Conservation (phyloP, 257 asterid genomes). For the Misopates orontium region DNA sequence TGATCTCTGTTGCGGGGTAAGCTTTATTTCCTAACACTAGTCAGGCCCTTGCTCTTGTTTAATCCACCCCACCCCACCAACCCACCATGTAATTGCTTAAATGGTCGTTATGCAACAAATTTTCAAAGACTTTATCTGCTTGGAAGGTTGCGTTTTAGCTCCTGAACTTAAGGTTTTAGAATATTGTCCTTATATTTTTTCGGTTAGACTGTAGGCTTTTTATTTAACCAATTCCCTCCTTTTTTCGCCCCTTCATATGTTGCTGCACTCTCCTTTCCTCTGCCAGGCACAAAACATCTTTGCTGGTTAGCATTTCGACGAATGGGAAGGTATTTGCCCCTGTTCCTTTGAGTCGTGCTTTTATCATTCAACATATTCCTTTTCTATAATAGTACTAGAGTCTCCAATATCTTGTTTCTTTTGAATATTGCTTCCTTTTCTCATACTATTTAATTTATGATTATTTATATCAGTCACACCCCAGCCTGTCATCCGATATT, state of each 20-base stretch:
- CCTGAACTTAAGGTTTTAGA: neutral
- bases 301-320: constrained; percentile 68
- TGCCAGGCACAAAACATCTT: constrained; percentile 70
- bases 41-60: constrained; percentile 7
- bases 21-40: constrained; percentile 13
- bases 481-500: neutral
- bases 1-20: constrained; percentile 75
- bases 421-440: neutral
- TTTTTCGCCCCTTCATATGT: neutral
- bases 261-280: constrained; percentile 22
- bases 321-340: constrained; percentile 67
- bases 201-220: neutral
- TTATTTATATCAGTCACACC: neutral
- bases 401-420: neutral
- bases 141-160: neutral
- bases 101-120: neutral
- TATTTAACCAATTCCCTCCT: neutral
- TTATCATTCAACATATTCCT: neutral
- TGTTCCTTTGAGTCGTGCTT: constrained; percentile 6
- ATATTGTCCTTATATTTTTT: neutral
- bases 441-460: neutral
- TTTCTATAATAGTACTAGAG: neutral
- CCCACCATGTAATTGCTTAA: too few species aligned
- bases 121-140: neutral
- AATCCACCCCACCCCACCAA: too few species aligned